Base-by-base conservation (phyloP, 2,329 filamentous ascomycete species). In the Fusarium sp. region DNA sequence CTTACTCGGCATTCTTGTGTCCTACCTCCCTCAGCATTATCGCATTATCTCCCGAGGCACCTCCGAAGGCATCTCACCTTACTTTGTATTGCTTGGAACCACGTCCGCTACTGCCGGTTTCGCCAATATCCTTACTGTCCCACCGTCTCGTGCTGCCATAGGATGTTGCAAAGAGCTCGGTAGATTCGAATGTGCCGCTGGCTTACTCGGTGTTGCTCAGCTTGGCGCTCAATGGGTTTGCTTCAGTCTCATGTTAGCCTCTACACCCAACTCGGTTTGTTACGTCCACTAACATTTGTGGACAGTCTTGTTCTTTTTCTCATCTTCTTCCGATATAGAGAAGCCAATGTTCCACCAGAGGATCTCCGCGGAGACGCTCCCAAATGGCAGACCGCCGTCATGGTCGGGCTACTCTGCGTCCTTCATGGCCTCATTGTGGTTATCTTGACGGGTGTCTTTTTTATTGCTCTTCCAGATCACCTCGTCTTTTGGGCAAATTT, bases 21-120 rank as follows among this genome's bases (percentile, higher is more conserved):
- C 95, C 37, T 99, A 99, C 83, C 87, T 98, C 5, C 96, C 96
- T 2, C 96, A 99, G 80, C 95, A 98, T 82, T 89, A 92, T 80
- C 94, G 96, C 77, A 98, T 99, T 82, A 93, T 97, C 74, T 86
- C 88, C 42, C 90, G 94, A 60, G 89, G 91, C 67, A 96, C 93
- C 17, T 97, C 95, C 26, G 95, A 97, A 80, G 96, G 96, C 69
- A 95, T 99, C 69, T 98, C 95, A 33, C 95, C 96, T 12, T 96
- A 95, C 81, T 99, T 97, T 79, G 91, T 99, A 71, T 88, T 98
- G 4, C 89, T 99, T n/a, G 96, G 96, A 66, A 93, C 93, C 30
- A 95, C 95, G 3, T 97, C 94, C 11, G 93, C 93, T 75, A 97
- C 93, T 55, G 93, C 92, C 50, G 92, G 93, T 30, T 94, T 99